Conservation (phyloP, 768 basidiomycete genomes). For the Naganishia friedmannii region DNA sequence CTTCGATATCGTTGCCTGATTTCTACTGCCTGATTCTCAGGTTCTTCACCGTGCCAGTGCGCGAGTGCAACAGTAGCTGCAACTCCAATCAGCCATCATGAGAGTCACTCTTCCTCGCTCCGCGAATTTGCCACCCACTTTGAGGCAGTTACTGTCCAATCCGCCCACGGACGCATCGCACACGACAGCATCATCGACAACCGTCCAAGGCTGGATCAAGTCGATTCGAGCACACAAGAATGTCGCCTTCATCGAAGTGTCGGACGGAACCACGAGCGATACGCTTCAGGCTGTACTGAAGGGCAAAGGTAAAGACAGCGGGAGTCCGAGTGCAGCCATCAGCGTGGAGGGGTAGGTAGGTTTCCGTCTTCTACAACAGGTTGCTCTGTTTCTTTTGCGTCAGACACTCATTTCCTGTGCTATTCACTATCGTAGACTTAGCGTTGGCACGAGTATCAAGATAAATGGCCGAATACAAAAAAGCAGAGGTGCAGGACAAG, state of each 20-base stretch:
- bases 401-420: background rate
- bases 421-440: background rate
- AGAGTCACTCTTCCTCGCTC: conserved; percentile 2
- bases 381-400: background rate
- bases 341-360: conserved; percentile 31
- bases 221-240: conserved; percentile 82
- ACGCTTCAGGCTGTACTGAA: conserved; percentile 75
- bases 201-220: conserved; percentile 79
- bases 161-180: background rate
- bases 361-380: background rate
- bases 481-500: conserved; percentile 60
- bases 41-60: background rate
- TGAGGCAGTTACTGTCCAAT: background rate
- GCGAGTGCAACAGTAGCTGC: background rate
- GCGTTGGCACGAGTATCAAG: conserved; percentile 58
- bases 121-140: background rate
- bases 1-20: background rate
- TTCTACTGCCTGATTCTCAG: background rate
- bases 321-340: background rate
- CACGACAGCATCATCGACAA: conserved; percentile 27
- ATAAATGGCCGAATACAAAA: conserved; percentile 57
- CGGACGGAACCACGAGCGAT: conserved; percentile 71
- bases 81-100: too few relatives aligned
- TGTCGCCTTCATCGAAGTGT: conserved; percentile 71
- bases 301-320: conserved; percentile 45